Percentiles rank a stretch among this genome's conserved stretches.
Evolutionary conservation across 78 protist genomes (phyloP).

Genomic region (Diacronema lutheri): DNA sequence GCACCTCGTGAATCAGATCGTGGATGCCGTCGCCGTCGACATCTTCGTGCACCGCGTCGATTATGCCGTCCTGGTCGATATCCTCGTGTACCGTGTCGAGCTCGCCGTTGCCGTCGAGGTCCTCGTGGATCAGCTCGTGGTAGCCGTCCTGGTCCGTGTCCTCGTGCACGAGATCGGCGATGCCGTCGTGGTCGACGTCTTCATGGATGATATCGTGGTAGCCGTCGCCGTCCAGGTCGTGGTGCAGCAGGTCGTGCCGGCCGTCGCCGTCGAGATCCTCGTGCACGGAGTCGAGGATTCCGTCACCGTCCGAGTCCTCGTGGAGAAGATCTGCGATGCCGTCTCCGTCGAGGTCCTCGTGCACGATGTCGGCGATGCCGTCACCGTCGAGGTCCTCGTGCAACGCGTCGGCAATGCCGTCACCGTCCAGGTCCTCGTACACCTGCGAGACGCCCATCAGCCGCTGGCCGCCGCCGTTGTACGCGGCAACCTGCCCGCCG

Average conservation of each 20-base stretch:
- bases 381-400: slow-evolving; percentile 27
- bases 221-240: slow-evolving; percentile 15
- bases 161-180: not conserved
- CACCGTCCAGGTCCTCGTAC: slow-evolving; percentile 14
- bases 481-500: too few species aligned
- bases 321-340: not conserved
- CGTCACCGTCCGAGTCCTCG: slow-evolving; percentile 16
- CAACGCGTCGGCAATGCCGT: not conserved
- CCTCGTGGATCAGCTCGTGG: not conserved
- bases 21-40: not conserved
- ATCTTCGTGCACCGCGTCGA: slow-evolving; percentile 8
- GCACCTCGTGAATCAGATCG: not conserved
- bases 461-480: too few species aligned
- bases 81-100: not conserved
- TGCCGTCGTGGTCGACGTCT: slow-evolving; percentile 1
- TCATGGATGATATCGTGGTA: not conserved
- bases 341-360: not conserved
- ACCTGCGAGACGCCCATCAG: too few species aligned
- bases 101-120: not conserved
- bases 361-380: not conserved
- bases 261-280: slow-evolving; percentile 8
- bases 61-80: not conserved
- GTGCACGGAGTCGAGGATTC: not conserved
- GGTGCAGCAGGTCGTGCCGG: not conserved
- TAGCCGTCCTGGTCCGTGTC: not conserved